Base-by-base conservation (phyloP, 108 stramenopile species). In the Licmophora abbreviata region DNA sequence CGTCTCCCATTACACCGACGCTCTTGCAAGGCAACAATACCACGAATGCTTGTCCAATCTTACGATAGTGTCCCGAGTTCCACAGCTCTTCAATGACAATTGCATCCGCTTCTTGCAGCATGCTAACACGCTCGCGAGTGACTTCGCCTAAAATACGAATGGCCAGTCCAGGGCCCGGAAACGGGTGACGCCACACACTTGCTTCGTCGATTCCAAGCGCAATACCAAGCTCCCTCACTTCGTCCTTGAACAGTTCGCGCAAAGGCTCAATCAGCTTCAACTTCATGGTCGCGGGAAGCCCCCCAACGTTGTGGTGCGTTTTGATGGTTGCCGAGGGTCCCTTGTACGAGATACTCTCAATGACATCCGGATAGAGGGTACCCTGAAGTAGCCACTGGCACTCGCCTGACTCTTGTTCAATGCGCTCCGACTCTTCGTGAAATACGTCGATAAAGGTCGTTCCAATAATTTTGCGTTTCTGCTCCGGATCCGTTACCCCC, bases 301-400 rank as follows among this genome's bases (percentile, higher is more conserved):
- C 95, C 17, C 96, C 95, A 37, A 97, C 98, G 61, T 99, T 99
- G 88, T 99, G 98, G 62, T 99, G 98, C 23, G 95, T 95, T 77
- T 99, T 99, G 67, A 99, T 99, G 36, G 92, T 95, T 6, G 95
- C 96, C n/a, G 83, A 82, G 23, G 95, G 96, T n/a, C 97, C 95
- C 70, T 97, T 97, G 88, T 97, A 95, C 17, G 89, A 90, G 48
- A 96, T 93, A 60, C 81, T 84, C 72, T 99, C 99, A 70, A 99
- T 99, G 18, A 98, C 96, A 66, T 99, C 99, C 8, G 99, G 99
- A 59, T 98, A 98, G 18, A 99, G 73, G 4, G 99, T 99, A 23
- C 99, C 99, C 65, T 98, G 97, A 35, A 94, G 74, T 14, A 95
- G 65, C 35, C 71, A 91, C 10, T 92, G 83, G 55, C 88, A 89